phyloP scores from a whole-genome alignment of 139 green algal species.

The Chlorella sp. region DNA sequence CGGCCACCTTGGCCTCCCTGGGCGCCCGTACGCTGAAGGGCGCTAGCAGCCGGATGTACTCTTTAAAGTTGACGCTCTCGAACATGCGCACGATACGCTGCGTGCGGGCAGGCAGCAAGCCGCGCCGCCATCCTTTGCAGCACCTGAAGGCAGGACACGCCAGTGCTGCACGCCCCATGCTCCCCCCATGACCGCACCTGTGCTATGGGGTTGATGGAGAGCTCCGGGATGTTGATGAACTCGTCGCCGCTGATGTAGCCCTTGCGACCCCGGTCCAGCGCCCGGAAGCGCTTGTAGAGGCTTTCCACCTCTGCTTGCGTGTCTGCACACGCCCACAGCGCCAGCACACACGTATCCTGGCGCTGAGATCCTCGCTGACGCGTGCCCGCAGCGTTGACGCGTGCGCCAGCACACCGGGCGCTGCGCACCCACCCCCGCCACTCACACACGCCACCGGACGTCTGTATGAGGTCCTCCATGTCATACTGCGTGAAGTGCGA shows the following conservation, averaged over 20 bases:
- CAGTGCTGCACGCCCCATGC: neutral
- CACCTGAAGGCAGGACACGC: too few relatives aligned
- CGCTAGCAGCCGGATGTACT: constrained; percentile 79
- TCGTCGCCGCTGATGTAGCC: constrained; percentile 88
- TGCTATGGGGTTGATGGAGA: constrained; percentile 91
- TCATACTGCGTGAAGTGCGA: constrained; percentile 84
- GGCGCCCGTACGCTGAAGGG: constrained; percentile 62
- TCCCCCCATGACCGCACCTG: constrained; percentile 14
- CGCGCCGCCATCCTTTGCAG: too few relatives aligned
- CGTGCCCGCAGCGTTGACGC: neutral
- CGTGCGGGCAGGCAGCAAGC: neutral
- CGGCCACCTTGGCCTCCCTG: constrained; percentile 64
- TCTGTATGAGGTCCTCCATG: constrained; percentile 79
- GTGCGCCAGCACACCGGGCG: neutral
- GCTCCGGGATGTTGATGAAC: constrained; percentile 87
- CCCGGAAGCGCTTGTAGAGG: constrained; percentile 85
- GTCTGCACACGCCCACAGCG: constrained; percentile 32
- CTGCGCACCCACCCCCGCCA: neutral
- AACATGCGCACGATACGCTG: constrained; percentile 57
- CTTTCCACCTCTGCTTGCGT: constrained; percentile 79
- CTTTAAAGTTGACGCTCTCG: constrained; percentile 88
- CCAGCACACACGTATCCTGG: neutral
- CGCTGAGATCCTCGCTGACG: constrained; percentile 4
- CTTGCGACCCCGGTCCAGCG: constrained; percentile 81
- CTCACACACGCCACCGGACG: constrained; percentile 57